Base-by-base conservation (phyloP, 148 eudicot genomes). In the Vaccinium myrtillus region DNA sequence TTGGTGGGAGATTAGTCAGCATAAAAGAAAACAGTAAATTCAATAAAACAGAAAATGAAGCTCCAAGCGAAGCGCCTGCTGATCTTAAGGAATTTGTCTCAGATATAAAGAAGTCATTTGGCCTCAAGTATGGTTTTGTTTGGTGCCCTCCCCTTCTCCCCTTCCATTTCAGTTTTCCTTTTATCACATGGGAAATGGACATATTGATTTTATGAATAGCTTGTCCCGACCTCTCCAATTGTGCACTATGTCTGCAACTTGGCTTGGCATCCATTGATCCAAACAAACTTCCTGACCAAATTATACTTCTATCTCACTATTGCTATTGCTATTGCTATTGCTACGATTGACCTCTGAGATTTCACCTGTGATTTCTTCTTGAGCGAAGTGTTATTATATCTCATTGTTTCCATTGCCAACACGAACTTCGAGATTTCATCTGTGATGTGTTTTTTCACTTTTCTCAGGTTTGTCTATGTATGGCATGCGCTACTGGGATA, bases 401-500 rank as follows among this genome's bases (percentile, higher is more conserved):
- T 48, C 56, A 23, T 49, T 49, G 56, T 49, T 48, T 49, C 2
- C 27, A 49, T 49, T 49, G 56, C 32, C 19, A n/a, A 76, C 15
- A n/a, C 2, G 7, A 76, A 49, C 5, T 49, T 48, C 0, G 36
- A 23, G 43, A 53, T 18, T 77, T 77, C 59, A 27, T 71, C 5
- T 14, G 30, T 81, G 58, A 58, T 43, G 80, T 58, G 61, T 30
- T 82, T 63, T 76, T 53, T 27, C 23, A 32, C 70, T 25, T 65
- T 75, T 23, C 6, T 79, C 82, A 90, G 91, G 86, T 90, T 63
- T 74, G 91, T 89, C 14, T 89, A 89, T 67, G 91, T 86, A 18
- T 89, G 91, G 91, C 91, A 89, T 77, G 91, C 91, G 19, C 77
- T 89, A 49, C 70, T 87, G 86, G 91, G 91, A 71, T 89, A 89